Evolutionary conservation across 2,329 filamentous ascomycete genomes (phyloP).

Genomic region (Apiospora koreana): DNA sequence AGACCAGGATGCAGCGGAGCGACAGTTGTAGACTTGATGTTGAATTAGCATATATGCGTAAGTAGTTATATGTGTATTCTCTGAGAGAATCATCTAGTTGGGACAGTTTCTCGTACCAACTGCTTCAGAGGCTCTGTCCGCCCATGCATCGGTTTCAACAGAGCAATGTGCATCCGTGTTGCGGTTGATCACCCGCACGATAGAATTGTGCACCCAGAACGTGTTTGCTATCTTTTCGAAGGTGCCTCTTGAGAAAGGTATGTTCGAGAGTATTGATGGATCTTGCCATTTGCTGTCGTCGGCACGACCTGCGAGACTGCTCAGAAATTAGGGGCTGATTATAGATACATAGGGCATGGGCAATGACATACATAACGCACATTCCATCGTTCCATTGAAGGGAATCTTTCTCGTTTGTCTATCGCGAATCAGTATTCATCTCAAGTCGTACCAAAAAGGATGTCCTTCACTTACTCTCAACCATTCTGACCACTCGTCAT

Average conservation of each 20-base stretch:
- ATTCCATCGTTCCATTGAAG: neutral
- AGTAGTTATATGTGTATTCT: too few species aligned
- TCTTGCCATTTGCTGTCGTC: neutral
- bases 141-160: neutral
- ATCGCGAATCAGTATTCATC: neutral
- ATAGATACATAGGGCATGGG: neutral
- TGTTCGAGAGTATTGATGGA: neutral
- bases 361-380: neutral
- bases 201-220: neutral
- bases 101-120: neutral
- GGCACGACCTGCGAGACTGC: neutral
- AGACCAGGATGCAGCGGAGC: neutral
- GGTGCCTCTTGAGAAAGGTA: neutral
- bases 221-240: neutral
- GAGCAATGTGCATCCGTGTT: neutral
- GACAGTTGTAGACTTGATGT: neutral
- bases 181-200: neutral
- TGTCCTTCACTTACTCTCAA: neutral
- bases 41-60: too few species aligned
- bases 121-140: neutral
- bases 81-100: too few species aligned
- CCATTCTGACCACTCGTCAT: neutral
- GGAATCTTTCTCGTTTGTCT: neutral
- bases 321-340: neutral
- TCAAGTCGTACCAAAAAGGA: fast-evolving